These are phyloP conservation scores for Fusarium dimerum DNA, from an alignment of 2,329 filamentous ascomycete species.

Conservation along the genomic window DNA sequence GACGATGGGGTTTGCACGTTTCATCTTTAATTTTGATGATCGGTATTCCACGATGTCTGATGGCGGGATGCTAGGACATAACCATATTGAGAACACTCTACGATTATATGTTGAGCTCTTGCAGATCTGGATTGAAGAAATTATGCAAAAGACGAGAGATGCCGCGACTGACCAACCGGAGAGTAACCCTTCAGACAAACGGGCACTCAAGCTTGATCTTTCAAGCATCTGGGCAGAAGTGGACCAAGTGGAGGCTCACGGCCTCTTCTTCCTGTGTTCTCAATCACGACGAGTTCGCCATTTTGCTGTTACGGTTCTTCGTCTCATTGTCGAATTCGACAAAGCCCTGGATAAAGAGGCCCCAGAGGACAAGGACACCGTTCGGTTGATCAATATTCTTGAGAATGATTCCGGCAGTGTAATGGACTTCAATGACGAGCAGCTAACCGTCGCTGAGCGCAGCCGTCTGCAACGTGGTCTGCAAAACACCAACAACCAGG, in stretches of 20 bases:
- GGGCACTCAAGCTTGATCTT: constrained; percentile 77
- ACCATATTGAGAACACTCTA: constrained; percentile 92
- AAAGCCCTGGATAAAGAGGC: constrained; percentile 74
- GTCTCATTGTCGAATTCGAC: constrained; percentile 92
- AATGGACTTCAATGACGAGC: constrained; percentile 89
- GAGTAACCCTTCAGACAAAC: constrained; percentile 63
- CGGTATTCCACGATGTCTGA: constrained; percentile 98
- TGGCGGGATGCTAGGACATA: constrained; percentile 90
- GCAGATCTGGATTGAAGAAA: constrained; percentile 97
- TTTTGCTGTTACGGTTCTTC: constrained; percentile 89
- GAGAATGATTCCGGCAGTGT: constrained; percentile 87
- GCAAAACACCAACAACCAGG: constrained; percentile 79
- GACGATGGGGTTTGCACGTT: constrained; percentile 92
- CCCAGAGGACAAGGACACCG: constrained; percentile 60
- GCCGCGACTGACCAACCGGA: constrained; percentile 66
- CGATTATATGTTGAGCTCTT: constrained; percentile 91
- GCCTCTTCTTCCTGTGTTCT: constrained; percentile 94
- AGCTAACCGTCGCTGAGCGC: constrained; percentile 86
- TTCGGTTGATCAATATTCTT: constrained; percentile 84
- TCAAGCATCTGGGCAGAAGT: constrained; percentile 91
- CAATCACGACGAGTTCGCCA: constrained; percentile 87
- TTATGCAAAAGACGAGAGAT: constrained; percentile 80
- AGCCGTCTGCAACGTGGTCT: constrained; percentile 90
- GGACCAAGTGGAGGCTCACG: constrained; percentile 95
- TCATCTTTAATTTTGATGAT: constrained; percentile 98